A percentile compares a stretch with the other conserved stretches of the same genome.
Conservation (phyloP, 805 yeast genomes). For the Cyberlindnera nakhonratchasimensis region DNA sequence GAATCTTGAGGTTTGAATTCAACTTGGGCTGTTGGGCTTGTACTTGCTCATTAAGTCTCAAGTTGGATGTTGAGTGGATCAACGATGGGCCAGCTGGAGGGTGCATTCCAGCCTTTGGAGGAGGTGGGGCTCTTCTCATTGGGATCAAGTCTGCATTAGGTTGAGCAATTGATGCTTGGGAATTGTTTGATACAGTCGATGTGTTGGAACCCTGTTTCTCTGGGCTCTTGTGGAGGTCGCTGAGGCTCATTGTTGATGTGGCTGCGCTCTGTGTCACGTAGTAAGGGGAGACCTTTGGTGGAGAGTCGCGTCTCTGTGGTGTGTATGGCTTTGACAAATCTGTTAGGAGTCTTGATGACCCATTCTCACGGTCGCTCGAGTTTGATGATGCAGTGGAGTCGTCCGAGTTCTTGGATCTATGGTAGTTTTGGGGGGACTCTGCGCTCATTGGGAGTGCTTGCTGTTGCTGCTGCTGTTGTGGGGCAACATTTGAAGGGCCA, state of each 20-base stretch:
- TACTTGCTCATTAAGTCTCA: conserved; percentile 10
- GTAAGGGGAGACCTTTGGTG: conserved; percentile 34
- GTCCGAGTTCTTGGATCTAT: conserved; percentile 23
- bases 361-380: conserved; percentile 19
- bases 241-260: conserved; percentile 2
- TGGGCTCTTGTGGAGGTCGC: conserved; percentile 6
- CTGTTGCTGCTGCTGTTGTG: background rate
- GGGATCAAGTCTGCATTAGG: conserved; percentile 39
- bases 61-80: conserved; percentile 10
- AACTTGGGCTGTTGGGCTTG: conserved; percentile 2
- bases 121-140: conserved; percentile 54
- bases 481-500: background rate
- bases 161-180: conserved; percentile 2
- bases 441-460: background rate
- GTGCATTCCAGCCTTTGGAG: conserved; percentile 33
- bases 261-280: conserved; percentile 18
- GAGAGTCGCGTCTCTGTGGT: conserved; percentile 41
- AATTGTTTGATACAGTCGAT: background rate
- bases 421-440: conserved; percentile 6
- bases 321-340: conserved; percentile 44
- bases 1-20: conserved; percentile 36
- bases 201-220: conserved; percentile 1
- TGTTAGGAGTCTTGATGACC: conserved; percentile 31
- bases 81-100: conserved; percentile 2
- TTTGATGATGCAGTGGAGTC: conserved; percentile 20